phyloP scores from a whole-genome alignment of 2,329 filamentous ascomycete species.

The Penicillium vulpinum region DNA sequence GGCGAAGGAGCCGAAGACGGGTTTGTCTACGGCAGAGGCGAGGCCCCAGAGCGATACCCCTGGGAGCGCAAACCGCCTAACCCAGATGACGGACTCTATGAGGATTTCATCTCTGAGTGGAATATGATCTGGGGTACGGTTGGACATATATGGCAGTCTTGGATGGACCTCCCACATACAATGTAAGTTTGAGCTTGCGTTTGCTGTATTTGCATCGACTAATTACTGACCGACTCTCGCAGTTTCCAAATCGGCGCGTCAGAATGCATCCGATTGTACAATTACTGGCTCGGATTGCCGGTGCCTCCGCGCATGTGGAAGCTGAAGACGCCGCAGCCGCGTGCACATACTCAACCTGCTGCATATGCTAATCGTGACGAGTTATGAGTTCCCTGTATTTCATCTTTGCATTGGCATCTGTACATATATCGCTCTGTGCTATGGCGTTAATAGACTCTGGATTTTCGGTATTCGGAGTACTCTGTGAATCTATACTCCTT shows the following conservation, averaged over 20 bases:
- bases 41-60: slow-evolving; percentile 31
- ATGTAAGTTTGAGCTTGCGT: slow-evolving; percentile 59
- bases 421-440: slow-evolving; percentile 16
- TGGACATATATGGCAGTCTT: slow-evolving; percentile 68
- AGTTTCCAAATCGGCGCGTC: slow-evolving; percentile 55
- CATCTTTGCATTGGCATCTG: slow-evolving; percentile 17
- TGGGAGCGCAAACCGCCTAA: slow-evolving; percentile 34
- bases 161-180: slow-evolving; percentile 66
- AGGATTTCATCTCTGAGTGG: slow-evolving; percentile 66
- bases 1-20: slow-evolving; percentile 42
- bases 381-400: slow-evolving; percentile 32
- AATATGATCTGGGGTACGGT: slow-evolving; percentile 62
- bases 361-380: slow-evolving; percentile 37
- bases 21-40: slow-evolving; percentile 42
- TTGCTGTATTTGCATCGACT: not conserved
- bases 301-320: slow-evolving; percentile 59
- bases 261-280: slow-evolving; percentile 58
- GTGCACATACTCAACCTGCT: not conserved
- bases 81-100: slow-evolving; percentile 50
- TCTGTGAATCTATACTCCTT: not conserved
- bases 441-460: slow-evolving; percentile 17
- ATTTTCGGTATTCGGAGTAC: not conserved
- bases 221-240: slow-evolving; percentile 11
- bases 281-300: slow-evolving; percentile 64
- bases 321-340: slow-evolving; percentile 44